Conservation (phyloP, 1,284 basidiomycete genomes). For the Garcileccinum viscosum region DNA sequence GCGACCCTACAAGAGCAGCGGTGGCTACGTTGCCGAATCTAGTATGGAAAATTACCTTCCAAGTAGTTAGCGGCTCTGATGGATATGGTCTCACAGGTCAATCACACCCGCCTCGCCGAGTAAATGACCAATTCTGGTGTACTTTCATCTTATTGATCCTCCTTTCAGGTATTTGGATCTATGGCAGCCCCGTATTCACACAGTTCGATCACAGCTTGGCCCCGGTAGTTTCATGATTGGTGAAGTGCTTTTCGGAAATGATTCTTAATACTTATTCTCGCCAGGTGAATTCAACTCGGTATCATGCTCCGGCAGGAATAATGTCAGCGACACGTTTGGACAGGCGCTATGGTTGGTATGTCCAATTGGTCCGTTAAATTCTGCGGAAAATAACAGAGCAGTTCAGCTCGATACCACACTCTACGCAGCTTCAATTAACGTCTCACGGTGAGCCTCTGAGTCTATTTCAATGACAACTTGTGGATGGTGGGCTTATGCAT, state of each 20-base stretch:
- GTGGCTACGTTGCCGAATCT: constrained; percentile 56
- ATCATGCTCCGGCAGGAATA: constrained; percentile 53
- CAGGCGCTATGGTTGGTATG: constrained; percentile 57
- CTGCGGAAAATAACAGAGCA: background rate
- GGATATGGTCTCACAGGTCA: constrained; percentile 42
- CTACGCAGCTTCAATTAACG: constrained; percentile 57
- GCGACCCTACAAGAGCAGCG: constrained; percentile 49
- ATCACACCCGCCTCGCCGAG: constrained; percentile 56
- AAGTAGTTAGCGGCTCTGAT: background rate
- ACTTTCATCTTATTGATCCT: background rate
- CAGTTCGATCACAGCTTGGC: constrained; percentile 51
- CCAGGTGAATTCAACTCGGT: constrained; percentile 60
- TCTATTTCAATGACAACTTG: background rate
- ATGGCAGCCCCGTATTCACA: constrained; percentile 57
- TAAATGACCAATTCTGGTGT: constrained; percentile 27
- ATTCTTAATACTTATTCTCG: background rate
- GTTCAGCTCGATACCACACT: constrained; percentile 50
- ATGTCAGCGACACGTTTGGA: constrained; percentile 58
- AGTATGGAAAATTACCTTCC: constrained; percentile 32
- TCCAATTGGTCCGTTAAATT: background rate
- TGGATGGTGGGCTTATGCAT: background rate
- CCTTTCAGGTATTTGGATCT: constrained; percentile 53
- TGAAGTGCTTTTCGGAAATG: constrained; percentile 19
- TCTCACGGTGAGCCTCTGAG: constrained; percentile 45
- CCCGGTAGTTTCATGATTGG: constrained; percentile 53